These are phyloP conservation scores for Inonotus hispidus DNA, from an alignment of 1,284 basidiomycete species.

Conservation along the genomic window DNA sequence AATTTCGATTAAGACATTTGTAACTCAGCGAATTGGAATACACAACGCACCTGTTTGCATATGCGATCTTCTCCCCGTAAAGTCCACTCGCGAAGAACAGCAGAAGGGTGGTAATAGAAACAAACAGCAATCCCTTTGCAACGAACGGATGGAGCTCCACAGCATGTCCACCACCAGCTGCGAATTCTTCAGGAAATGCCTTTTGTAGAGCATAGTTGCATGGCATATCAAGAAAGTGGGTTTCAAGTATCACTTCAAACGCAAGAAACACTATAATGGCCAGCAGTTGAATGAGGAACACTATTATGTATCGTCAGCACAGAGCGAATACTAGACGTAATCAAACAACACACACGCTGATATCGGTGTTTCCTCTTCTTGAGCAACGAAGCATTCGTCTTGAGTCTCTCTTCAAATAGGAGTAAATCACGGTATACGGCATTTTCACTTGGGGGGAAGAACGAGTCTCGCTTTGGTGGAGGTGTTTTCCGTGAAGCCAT, in stretches of 20 bases:
- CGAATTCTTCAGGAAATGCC: constrained; percentile 46
- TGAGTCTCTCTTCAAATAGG: constrained; percentile 93
- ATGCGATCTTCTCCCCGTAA: constrained; percentile 94
- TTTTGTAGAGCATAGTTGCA: constrained; percentile 47
- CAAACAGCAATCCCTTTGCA: constrained; percentile 72
- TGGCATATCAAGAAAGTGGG: constrained; percentile 59
- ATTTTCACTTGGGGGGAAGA: constrained; percentile 61
- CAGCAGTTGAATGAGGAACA: constrained; percentile 71
- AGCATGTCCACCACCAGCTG: constrained; percentile 30
- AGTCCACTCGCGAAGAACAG: constrained; percentile 97
- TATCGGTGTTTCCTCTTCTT: constrained; percentile 82
- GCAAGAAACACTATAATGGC: constrained; percentile 66
- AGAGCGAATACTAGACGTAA: background rate
- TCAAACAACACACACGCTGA: constrained; percentile 57
- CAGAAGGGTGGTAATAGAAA: constrained; percentile 83
- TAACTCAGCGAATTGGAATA: constrained; percentile 8
- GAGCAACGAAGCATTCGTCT: constrained; percentile 83
- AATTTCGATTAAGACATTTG: constrained; percentile 18
- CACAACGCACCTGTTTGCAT: constrained; percentile 81
- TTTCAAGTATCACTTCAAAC: constrained; percentile 67
- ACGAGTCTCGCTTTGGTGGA: constrained; percentile 41
- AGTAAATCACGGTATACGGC: constrained; percentile 86
- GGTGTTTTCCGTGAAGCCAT: constrained; percentile 35
- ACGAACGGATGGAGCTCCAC: constrained; percentile 62
- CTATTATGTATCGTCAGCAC: constrained; percentile 34